Evolutionary conservation across 139 green algal species (phyloP).

Genomic region (Chlorella sp.): DNA sequence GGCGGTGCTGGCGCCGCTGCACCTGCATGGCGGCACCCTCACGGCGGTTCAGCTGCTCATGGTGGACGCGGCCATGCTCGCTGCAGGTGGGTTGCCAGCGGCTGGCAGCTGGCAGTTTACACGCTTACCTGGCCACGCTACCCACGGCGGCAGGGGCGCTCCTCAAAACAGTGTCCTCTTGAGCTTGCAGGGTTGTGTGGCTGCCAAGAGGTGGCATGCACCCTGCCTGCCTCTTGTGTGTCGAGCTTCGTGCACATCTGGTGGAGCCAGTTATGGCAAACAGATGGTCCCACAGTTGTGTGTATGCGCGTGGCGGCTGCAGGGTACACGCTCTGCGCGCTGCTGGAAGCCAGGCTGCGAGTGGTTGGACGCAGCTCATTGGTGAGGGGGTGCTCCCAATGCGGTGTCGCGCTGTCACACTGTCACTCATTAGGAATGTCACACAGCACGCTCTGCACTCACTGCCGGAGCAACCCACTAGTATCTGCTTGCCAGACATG

Average conservation of each 20-base stretch:
- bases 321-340: background rate
- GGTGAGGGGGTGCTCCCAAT: no score
- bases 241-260: constrained; percentile 30
- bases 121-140: background rate
- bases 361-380: no score
- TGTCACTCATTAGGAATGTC: background rate
- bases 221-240: constrained; percentile 35
- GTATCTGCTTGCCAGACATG: background rate
- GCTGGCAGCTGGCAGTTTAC: no score
- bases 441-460: background rate
- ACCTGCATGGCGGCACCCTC: constrained; percentile 17
- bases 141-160: background rate
- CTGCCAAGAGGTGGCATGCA: background rate
- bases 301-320: background rate
- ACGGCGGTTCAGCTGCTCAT: background rate
- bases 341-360: no score
- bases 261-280: constrained; percentile 40
- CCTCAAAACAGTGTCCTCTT: constrained; percentile 3
- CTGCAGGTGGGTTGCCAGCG: constrained; percentile 10
- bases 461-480: background rate
- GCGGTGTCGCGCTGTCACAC: background rate
- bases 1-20: constrained; percentile 37
- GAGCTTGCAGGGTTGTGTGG: constrained; percentile 4
- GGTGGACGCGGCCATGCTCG: constrained; percentile 1
- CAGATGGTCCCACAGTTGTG: background rate